Base-by-base conservation (phyloP, 352 stramenopile species). In the Thalassiosira oceanica region DNA sequence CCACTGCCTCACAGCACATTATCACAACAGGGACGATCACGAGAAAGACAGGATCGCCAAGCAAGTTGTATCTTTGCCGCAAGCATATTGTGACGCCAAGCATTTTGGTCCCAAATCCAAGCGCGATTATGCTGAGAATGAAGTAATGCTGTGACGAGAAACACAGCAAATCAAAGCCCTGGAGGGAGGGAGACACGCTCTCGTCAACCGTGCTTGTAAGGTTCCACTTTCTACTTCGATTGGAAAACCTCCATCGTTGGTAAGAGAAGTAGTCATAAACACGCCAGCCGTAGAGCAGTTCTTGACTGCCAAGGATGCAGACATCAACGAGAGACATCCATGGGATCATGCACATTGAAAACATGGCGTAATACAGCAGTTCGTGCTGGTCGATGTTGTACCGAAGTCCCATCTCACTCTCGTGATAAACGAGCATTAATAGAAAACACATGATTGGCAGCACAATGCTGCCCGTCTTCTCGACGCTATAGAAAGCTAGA, bases 251-350 rank as follows among this genome's bases (percentile, higher is more conserved):
- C 70, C 98, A 97, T 53, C 94, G 84, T 64, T 98, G 93, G 71
- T 98, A 99, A 28, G 91, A 92, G 3, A 98, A 84, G 78, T 98
- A 98, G 79, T 98, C 96, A 82, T 97, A 97, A 6, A 98, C 86
- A 71, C 96, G 96, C 94, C 95, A 98, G 4, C 95, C 96, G 56
- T 98, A 93, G 5, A 96, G 85, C 8, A 98, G 89, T 65, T 98
- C 96, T 54, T 98, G 92, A 21, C 93, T 96, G 72, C 97, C 97
- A 1, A 98, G 86, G 61, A 98, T 84, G 45, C 98, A 96, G 1
- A 94, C 87, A 61, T 97, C 95, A 55, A 98, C 89, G 41, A 96
- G 65, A 23, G 97, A 83, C 53, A 93, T 94, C 73, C 94, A 97
- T 18, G 94, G 93, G 62, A 98, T 97, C 64, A 97, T 97, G 52